Percentiles rank a stretch among this genome's conserved stretches.
These are phyloP conservation scores for Podila epigama DNA, from an alignment of 192 early-diverging fungal species.

Conservation along the genomic window DNA sequence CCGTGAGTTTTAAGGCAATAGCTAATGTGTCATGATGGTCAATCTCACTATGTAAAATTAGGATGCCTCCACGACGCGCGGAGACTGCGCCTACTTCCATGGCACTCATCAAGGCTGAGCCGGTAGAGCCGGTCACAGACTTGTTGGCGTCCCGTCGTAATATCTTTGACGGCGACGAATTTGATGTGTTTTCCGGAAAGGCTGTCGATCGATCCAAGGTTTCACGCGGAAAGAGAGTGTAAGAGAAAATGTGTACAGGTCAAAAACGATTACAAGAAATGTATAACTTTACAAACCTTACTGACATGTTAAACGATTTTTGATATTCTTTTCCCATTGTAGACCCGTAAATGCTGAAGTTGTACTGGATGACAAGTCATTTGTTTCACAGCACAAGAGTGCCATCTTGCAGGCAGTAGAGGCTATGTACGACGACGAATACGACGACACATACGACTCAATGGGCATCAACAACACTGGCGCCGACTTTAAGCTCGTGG, in stretches of 20 bases:
- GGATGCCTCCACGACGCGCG: slow-evolving; percentile 8
- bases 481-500: slow-evolving; percentile 60
- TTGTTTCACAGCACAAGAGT: slow-evolving; percentile 57
- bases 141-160: slow-evolving; percentile 73
- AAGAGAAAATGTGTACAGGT: slow-evolving; percentile 11
- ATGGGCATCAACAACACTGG: slow-evolving; percentile 66
- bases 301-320: not conserved
- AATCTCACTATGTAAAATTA: not conserved
- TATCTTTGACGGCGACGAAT: slow-evolving; percentile 93
- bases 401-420: slow-evolving; percentile 56
- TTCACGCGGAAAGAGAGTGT: slow-evolving; percentile 77
- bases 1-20: not conserved
- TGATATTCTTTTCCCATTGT: too few species aligned
- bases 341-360: slow-evolving; percentile 53
- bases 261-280: not conserved
- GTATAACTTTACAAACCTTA: not conserved
- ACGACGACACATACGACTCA: slow-evolving; percentile 93
- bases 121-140: slow-evolving; percentile 32
- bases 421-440: slow-evolving; percentile 82
- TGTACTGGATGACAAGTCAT: slow-evolving; percentile 64
- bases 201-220: slow-evolving; percentile 70
- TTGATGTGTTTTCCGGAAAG: slow-evolving; percentile 83
- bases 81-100: slow-evolving; percentile 7
- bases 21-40: not conserved
- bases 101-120: not conserved